Conservation (phyloP, 805 yeast genomes). For the Candida broadrunensis region DNA sequence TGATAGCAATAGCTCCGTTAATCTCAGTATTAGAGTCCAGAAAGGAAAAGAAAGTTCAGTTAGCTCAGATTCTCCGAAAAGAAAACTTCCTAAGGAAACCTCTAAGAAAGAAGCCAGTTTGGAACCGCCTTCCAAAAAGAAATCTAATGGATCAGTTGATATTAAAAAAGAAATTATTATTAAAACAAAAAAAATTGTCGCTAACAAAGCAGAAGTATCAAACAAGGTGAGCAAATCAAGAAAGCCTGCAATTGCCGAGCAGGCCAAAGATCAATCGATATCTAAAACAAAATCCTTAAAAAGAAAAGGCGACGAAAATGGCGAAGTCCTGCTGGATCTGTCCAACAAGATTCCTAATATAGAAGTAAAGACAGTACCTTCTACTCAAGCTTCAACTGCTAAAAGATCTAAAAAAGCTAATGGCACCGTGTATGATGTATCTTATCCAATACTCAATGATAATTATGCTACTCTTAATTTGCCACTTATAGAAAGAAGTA, state of each 20-base stretch:
- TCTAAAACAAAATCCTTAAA: constrained; percentile 4
- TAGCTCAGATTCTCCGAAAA: not conserved
- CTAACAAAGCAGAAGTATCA: not conserved
- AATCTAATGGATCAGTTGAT: not conserved
- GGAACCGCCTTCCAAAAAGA: not conserved
- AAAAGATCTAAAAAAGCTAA: constrained; percentile 10
- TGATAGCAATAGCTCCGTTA: constrained; percentile 6
- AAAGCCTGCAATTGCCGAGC: not conserved
- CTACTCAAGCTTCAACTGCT: not conserved
- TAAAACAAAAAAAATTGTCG: not conserved
- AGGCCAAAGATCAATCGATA: constrained; percentile 5
- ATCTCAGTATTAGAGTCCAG: not conserved
- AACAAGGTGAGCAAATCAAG: not conserved
- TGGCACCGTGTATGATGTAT: not conserved
- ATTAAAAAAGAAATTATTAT: constrained; percentile 1
- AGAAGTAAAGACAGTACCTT: not conserved
- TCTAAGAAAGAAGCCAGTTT: not conserved
- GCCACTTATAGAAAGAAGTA: not conserved
- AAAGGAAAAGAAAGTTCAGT: not conserved
- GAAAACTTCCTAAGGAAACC: not conserved
- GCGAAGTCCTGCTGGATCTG: not conserved
- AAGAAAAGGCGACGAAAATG: constrained; percentile 4
- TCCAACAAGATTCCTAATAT: not conserved
- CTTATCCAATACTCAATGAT: not conserved
- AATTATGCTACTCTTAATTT: not conserved